These are phyloP conservation scores for Eucalyptus regnans DNA, from an alignment of 345 rosid genomes.

Conservation along the genomic window DNA sequence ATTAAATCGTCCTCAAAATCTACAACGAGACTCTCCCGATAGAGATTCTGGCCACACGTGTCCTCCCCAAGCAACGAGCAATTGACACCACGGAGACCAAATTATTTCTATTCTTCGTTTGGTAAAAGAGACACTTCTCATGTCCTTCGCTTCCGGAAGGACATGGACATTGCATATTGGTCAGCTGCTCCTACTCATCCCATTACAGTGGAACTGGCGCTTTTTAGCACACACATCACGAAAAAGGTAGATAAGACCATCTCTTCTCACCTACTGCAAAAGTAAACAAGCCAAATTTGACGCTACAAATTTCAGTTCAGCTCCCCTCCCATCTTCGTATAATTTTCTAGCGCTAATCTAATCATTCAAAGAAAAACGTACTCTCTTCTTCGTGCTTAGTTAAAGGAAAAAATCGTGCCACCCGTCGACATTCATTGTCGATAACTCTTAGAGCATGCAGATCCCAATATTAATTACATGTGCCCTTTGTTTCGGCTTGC, in stretches of 20 bases:
- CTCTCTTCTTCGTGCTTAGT: not conserved
- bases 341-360: not conserved
- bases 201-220: not conserved
- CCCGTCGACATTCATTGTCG: not conserved
- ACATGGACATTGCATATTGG: not conserved
- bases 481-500: not conserved
- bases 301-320: not conserved
- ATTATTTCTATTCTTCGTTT: not conserved
- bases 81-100: not conserved
- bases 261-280: not conserved
- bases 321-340: not conserved
- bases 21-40: not conserved
- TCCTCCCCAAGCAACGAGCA: not conserved
- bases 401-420: not conserved
- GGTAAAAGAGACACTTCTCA: not conserved
- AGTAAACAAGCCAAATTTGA: not conserved
- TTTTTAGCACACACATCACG: not conserved
- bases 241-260: not conserved
- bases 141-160: not conserved
- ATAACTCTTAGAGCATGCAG: not conserved
- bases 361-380: not conserved
- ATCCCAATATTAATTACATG: not conserved
- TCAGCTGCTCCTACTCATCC: not conserved
- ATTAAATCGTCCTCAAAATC: not conserved
- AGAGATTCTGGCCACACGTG: not conserved